Evolutionary conservation across 2,329 filamentous ascomycete genomes (phyloP), one percentile per base, ranked within the genome.

Genomic region (Aspergillus tanneri): DNA sequence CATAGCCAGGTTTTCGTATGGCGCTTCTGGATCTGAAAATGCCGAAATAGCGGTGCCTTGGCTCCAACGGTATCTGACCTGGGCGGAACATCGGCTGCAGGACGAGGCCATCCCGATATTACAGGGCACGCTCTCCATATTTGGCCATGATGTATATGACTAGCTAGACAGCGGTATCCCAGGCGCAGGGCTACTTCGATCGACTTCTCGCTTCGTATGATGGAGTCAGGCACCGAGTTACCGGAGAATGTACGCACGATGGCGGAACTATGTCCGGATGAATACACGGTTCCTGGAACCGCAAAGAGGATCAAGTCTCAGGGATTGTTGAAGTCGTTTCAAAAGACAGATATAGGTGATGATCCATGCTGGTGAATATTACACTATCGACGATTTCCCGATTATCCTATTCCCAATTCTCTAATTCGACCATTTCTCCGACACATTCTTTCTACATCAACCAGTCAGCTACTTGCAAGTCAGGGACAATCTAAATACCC

Each of bases 351-450:
- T n/a, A n/a, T n/a, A n/a, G n/a, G n/a, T n/a, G n/a, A n/a, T n/a
- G n/a, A n/a, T n/a, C n/a, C n/a, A n/a, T n/a, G n/a, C n/a, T 21
- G 2, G 21, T 30, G 10, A 38, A 23, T 5, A 22, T 38, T 22
- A 25, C 8, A 12, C 24, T 32, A 16, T 30, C 22, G n/a, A 19
- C 19, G 23, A 41, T 41, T 16, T 16, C 14, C 38, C 37, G 12
- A 18, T 28, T 5, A 14, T 18, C 38, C 24, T 41, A 19, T 2
- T 19, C 39, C 10, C 25, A 35, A 10, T 24, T 3, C n/a, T 23
- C 32, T 72, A 77, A 59, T 77, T 77, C 30, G 74, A 77, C 60
- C 74, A 61, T 65, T 78, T 78, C 8, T 72, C 60, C 12, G 75
- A 70, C 11, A 79, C 69, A 12, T 77, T 60, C 57, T 74, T 52